Conservation (phyloP, 1,284 basidiomycete species). For the Caloboletus inedulis region DNA sequence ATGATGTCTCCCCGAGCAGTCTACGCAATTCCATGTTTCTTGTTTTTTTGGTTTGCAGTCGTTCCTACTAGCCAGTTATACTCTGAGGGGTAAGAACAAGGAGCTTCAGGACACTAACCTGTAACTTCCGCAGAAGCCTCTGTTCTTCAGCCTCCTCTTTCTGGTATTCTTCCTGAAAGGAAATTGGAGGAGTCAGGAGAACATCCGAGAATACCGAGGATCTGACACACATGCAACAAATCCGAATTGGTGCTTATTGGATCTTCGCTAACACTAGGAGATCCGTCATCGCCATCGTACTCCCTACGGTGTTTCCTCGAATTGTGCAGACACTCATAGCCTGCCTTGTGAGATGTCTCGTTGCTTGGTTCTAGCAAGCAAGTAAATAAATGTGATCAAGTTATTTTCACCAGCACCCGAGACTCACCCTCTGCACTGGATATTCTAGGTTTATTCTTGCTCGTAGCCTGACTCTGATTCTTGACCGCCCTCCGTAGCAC, state of each 20-base stretch:
- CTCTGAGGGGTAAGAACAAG: not conserved
- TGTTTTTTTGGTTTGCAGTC: slow-evolving; percentile 6
- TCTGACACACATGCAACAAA: slow-evolving; percentile 4
- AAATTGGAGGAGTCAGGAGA: not conserved
- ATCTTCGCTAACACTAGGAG: not conserved
- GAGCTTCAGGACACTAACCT: not conserved
- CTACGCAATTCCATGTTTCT: slow-evolving; percentile 15
- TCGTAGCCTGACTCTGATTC: not conserved
- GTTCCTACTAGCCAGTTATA: slow-evolving; percentile 2
- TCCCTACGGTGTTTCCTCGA: not conserved
- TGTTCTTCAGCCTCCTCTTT: slow-evolving; percentile 15
- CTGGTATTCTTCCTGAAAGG: slow-evolving; percentile 12
- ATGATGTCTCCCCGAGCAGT: slow-evolving; percentile 15
- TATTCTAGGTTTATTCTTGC: not conserved
- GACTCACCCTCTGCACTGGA: not conserved
- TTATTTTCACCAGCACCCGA: not conserved
- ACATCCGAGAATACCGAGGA: not conserved
- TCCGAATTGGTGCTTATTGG: not conserved
- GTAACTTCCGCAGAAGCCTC: slow-evolving; percentile 15
- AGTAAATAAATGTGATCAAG: not conserved
- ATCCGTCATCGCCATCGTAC: not conserved
- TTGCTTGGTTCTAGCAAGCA: not conserved
- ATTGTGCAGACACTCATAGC: not conserved
- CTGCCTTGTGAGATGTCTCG: not conserved
- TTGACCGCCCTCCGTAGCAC: not conserved